Percentiles rank a stretch among this genome's conserved stretches.
Conservation (phyloP, 169 alveolate genomes). For the Eimeria brunetti region DNA sequence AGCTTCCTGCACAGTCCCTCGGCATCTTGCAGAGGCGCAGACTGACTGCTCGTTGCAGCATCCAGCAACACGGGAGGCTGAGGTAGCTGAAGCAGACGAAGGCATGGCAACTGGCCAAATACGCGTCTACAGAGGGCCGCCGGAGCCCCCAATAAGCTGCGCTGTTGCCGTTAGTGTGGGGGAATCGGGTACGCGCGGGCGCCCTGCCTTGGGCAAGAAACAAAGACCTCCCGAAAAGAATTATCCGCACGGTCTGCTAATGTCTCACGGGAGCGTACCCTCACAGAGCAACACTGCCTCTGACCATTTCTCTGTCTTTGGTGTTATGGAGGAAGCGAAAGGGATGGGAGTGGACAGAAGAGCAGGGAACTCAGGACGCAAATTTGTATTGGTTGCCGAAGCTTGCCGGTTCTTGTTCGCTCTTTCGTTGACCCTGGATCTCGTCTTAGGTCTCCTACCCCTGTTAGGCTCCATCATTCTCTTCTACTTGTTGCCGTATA, state of each 20-base stretch:
- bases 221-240: not conserved
- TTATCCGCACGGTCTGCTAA: not conserved
- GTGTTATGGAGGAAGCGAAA: not conserved
- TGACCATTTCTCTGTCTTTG: not conserved
- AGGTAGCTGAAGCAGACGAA: not conserved
- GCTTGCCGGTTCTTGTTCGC: conserved; percentile 56
- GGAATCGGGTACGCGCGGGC: not conserved
- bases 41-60: not conserved
- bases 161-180: not conserved
- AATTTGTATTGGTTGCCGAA: conserved; percentile 42
- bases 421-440: conserved; percentile 53
- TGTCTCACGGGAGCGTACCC: not conserved
- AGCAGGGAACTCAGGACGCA: not conserved
- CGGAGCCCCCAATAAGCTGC: conserved; percentile 39
- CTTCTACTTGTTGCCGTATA: conserved; percentile 18
- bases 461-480: conserved; percentile 20
- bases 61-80: not conserved
- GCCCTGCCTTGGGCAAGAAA: not conserved
- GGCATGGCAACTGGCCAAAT: not conserved
- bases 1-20: not conserved
- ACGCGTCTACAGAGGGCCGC: not conserved
- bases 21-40: not conserved
- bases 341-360: not conserved
- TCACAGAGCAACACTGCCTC: conserved; percentile 14
- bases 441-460: conserved; percentile 61